Evolutionary conservation across 768 basidiomycete genomes (phyloP).

Genomic region (Auriscalpium orientale): DNA sequence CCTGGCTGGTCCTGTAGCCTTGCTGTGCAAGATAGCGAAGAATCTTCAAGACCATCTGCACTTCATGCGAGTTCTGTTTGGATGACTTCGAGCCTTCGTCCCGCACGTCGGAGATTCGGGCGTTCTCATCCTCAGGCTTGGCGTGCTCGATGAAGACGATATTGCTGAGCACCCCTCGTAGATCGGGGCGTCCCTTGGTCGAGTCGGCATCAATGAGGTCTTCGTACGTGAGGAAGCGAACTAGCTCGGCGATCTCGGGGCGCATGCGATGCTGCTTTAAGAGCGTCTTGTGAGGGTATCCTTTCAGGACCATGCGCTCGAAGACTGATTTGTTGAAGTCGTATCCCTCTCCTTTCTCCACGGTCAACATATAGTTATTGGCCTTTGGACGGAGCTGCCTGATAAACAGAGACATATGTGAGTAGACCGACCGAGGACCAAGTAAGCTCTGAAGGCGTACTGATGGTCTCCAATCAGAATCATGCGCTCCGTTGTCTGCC

Average conservation of each 20-base stretch:
- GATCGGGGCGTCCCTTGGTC: conserved; percentile 41
- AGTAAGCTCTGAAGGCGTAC: conserved; percentile 29
- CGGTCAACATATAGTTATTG: conserved; percentile 54
- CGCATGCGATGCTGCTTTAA: conserved; percentile 64
- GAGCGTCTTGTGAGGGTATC: conserved; percentile 55
- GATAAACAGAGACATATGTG: not conserved
- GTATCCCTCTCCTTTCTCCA: conserved; percentile 61
- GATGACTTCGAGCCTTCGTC: conserved; percentile 45
- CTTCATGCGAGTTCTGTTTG: conserved; percentile 55
- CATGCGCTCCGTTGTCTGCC: conserved; percentile 37
- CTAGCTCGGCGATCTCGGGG: conserved; percentile 58
- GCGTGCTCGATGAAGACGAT: conserved; percentile 55
- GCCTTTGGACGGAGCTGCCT: conserved; percentile 72
- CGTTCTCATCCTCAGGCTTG: conserved; percentile 44
- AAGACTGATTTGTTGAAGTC: conserved; percentile 64
- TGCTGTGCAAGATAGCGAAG: conserved; percentile 60
- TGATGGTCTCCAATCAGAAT: conserved; percentile 71
- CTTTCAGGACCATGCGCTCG: conserved; percentile 55
- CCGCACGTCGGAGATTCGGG: conserved; percentile 32
- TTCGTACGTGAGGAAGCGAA: conserved; percentile 58
- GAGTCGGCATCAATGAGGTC: conserved; percentile 47
- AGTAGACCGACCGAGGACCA: not conserved
- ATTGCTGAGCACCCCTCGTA: conserved; percentile 50
- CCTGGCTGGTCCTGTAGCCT: conserved; percentile 51
- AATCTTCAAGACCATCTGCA: conserved; percentile 57